Base-by-base conservation (phyloP, 495 filamentous ascomycete genomes). In the Xylaria longipes region DNA sequence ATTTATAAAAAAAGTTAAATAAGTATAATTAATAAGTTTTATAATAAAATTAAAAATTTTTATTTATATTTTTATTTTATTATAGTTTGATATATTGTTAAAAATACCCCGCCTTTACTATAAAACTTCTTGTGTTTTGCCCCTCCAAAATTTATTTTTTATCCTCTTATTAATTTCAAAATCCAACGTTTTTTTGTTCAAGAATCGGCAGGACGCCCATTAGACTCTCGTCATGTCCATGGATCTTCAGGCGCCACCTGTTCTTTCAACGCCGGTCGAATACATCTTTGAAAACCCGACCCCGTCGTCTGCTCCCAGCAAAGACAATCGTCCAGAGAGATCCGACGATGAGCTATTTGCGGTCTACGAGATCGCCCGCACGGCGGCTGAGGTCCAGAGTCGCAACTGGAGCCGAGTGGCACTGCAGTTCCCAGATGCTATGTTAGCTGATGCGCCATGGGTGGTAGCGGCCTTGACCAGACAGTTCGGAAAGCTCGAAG, bases 391-490 rank as follows among this genome's bases (percentile, higher is more conserved):
- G 77, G 91, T 99, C 35, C 82, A 84, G 35, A 79, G 87, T 60
- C 89, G 89, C 62, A 86, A 85, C 77, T 97, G 93, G 84, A 88
- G 82, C 66, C 88, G 92, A 50, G 89, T 98, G 60, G 96, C 94
- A 11, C 84, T 99, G 2, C 96, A 99, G 74, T 98, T 99, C 76
- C 97, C 96, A 14, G 96, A 99, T 83, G 85, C 89, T 15, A 94
- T 98, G 91, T 83, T 99, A 35, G 84, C 87, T 0, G 94, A 98
- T 87, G 94, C 92, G 12, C 92, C 94, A 14, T 85, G 91, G 70
- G 93, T 98, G 1, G 94, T 92, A 72, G 89, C 90, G 56, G 80
- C 88, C 14, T 83, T 99, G 63, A 85, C 82, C 39, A 76, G 82
- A 25, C 91, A 90, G n/a, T 79, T 97, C 35, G 82, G 85, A 65